A percentile compares a stretch with the other conserved stretches of the same genome.
These are phyloP conservation scores for Dactylellina haptotyla DNA, from an alignment of 2,329 filamentous ascomycete genomes.

Conservation along the genomic window DNA sequence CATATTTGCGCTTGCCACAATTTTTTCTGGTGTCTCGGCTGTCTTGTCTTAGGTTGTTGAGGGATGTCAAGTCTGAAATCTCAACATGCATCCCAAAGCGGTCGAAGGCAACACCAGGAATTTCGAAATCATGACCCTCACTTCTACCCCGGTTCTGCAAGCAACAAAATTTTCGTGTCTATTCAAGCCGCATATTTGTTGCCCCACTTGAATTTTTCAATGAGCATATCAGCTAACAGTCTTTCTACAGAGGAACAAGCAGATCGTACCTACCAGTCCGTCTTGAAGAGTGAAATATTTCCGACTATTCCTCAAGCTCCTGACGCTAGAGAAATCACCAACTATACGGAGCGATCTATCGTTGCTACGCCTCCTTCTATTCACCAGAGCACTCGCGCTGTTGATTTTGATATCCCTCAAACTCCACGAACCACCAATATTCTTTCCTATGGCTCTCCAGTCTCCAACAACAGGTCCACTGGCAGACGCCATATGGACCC, in stretches of 20 bases:
- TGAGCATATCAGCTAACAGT: slow-evolving; percentile 7
- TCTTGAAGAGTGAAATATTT: slow-evolving; percentile 91
- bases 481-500: slow-evolving; percentile 90
- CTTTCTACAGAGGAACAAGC: slow-evolving; percentile 79
- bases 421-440: slow-evolving; percentile 98
- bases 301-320: slow-evolving; percentile 87
- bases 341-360: slow-evolving; percentile 50
- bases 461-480: slow-evolving; percentile 72
- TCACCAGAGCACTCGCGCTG: slow-evolving; percentile 47
- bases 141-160: slow-evolving; percentile 17
- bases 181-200: neutral
- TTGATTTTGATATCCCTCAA: slow-evolving; percentile 69
- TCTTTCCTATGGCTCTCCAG: slow-evolving; percentile 86
- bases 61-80: slow-evolving; percentile 6
- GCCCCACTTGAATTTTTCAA: slow-evolving; percentile 4
- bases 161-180: neutral
- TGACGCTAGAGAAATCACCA: slow-evolving; percentile 48
- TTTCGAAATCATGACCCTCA: slow-evolving; percentile 3
- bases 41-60: slow-evolving; percentile 12
- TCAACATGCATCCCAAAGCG: neutral
- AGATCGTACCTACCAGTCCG: slow-evolving; percentile 87
- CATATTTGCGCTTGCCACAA: slow-evolving; percentile 9
- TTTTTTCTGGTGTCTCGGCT: slow-evolving; percentile 16
- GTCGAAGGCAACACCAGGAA: slow-evolving; percentile 14
- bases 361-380: slow-evolving; percentile 56